Evolutionary conservation across 352 stramenopile species (phyloP), one percentile per base, ranked within the genome.

Genomic region (Phytophthora palmivora): DNA sequence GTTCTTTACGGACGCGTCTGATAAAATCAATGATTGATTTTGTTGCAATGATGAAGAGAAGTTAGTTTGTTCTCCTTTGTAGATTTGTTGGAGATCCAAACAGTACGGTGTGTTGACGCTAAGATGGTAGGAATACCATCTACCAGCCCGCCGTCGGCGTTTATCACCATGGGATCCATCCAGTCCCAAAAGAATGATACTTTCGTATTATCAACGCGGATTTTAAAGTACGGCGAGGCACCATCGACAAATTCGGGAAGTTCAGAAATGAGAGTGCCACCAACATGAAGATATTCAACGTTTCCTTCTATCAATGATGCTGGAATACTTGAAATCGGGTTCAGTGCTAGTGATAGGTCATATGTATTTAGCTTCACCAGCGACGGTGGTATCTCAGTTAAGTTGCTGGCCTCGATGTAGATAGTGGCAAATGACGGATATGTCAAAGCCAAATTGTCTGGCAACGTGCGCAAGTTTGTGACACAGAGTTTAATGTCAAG

Each of bases 381-480:
- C 1, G 58, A 58, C 2, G 38, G 28, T 8, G 59, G 53, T 3
- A 74, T 43, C 15, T 55, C 43, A 1, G 42, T 42, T 4, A 67
- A 24, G 11, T 66, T 39, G 7, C 54, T 56, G 12, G 53, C 28
- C 30, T 70, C 60, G 4, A 74, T 28, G 38, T 67, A 63, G 8
- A 74, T 56, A 15, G 33, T 47, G 4, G 54, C 44, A 11, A 32
- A 38, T 6, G 63, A 42, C 0, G 74, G 53, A 74, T 76, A 88
- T 7, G 42, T 66, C 14, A 48, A 48, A 34, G 79, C 57, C 16
- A 88, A 44, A 9, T 82, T 46, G 2, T 70, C 44, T 0, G 78
- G 78, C 7, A 84, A 50, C 6, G 54, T 26, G 0, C 34, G 63
- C 10, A 86, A 49, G 18, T 79, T 84, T 22, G 59, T 69, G 11